Percentiles rank a stretch among this genome's conserved stretches.
phyloP scores from a whole-genome alignment of 2,329 filamentous ascomycete genomes.

The Botrytis medusae region DNA sequence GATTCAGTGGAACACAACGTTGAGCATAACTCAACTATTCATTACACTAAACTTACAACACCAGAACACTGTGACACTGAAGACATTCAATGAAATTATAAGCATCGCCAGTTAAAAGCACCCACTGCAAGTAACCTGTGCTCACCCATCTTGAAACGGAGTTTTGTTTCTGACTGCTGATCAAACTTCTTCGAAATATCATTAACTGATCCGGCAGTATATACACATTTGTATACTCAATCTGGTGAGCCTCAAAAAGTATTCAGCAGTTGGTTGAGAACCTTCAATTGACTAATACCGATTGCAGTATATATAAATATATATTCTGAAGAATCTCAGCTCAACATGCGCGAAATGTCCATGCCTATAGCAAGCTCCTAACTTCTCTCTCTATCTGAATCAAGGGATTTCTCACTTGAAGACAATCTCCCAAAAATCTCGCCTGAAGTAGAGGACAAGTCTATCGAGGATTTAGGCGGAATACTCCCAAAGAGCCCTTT shows the following conservation, averaged over 20 bases:
- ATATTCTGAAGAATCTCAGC: too few relatives aligned
- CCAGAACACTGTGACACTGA: slow-evolving; percentile 22
- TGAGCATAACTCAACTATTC: background rate
- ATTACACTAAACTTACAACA: background rate
- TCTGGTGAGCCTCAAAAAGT: background rate
- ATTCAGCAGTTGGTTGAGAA: background rate
- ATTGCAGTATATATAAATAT: background rate
- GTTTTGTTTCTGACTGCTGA: background rate
- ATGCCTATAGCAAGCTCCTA: background rate
- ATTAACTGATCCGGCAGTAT: background rate
- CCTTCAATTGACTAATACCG: background rate
- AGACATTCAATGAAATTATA: background rate
- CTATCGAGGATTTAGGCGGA: background rate
- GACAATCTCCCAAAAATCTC: background rate
- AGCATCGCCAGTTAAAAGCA: background rate
- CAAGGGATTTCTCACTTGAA: background rate
- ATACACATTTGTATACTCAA: background rate
- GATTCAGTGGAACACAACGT: too few relatives aligned
- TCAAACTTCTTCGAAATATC: background rate
- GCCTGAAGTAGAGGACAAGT: background rate
- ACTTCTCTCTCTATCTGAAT: background rate
- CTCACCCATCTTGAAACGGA: background rate
- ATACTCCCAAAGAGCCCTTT: background rate
- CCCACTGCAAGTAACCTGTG: background rate
- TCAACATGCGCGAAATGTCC: background rate